A percentile compares a stretch with the other conserved stretches of the same genome.
phyloP scores from a whole-genome alignment of 2,329 filamentous ascomycete genomes.

The Diaporthe helianthi region DNA sequence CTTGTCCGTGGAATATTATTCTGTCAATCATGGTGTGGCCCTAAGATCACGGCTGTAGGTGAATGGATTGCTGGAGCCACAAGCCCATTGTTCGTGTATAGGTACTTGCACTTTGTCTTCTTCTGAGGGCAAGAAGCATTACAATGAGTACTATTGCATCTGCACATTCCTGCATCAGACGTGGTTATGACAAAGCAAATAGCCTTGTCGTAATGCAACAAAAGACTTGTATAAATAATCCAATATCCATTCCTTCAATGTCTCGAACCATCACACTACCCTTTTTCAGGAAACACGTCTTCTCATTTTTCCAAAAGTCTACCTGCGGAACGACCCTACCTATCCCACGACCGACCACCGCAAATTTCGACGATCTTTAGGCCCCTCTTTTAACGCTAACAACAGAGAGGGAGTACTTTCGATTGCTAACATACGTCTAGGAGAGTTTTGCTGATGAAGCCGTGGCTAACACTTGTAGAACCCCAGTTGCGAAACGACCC shows the following conservation, averaged over 20 bases:
- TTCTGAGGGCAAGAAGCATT: neutral
- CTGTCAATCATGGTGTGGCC: neutral
- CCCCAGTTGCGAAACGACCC: too few species aligned
- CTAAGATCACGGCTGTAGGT: rapidly evolving
- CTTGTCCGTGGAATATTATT: neutral
- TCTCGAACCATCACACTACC: neutral
- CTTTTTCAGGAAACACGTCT: neutral
- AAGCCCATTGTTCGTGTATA: neutral
- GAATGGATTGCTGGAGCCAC: neutral
- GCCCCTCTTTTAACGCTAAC: too few species aligned
- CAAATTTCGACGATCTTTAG: too few species aligned
- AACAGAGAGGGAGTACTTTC: too few species aligned
- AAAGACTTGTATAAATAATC: neutral
- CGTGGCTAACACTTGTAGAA: too few species aligned
- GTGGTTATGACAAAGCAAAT: neutral
- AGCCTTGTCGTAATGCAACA: neutral
- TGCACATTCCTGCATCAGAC: neutral
- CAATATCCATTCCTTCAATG: neutral
- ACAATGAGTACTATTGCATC: neutral
- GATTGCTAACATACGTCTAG: too few species aligned
- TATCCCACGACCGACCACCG: too few species aligned
- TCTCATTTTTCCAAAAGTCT: neutral
- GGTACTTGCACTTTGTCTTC: neutral
- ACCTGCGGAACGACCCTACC: neutral
- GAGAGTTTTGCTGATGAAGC: too few species aligned